Evolutionary conservation across 2,329 filamentous ascomycete species (phyloP), one percentile per base, ranked within the genome.

Genomic region (Fusarium palustre): DNA sequence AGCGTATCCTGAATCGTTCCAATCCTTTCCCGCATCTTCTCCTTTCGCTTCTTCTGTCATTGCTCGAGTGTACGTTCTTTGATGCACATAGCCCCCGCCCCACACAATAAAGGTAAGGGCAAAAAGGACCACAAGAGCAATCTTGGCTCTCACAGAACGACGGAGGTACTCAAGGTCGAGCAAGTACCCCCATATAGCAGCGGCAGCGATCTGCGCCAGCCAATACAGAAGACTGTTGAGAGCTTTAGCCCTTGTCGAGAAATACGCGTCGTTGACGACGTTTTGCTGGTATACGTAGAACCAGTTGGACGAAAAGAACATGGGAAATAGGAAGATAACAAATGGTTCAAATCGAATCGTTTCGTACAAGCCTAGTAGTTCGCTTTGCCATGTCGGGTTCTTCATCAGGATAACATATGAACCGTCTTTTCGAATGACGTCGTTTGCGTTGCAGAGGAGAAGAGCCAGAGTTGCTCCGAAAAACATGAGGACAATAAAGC

Each of bases 401-500:
- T 96, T 95, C 91, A 95, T 97, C 66, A 94, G 80, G 66, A 97
- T 93, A 74, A 97, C 89, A 64, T 88, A 87, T 64, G 91, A 91
- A 59, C 93, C 92, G 76, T 97, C 93, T 39, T 86, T 83, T 64
- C 94, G 92, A 67, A 92, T 82, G 64, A 97, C 87, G 56, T 88
- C 86, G 72, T 87, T 87, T 41, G 92, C 91, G 73, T 96, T 88
- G 73, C 89, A 88, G 5, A 97, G 86, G 38, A 85, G 82, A 72
- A 92, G 88, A 30, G 91, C 87, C 1, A 97, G 81, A 12, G 87
- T 74, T 61, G 92, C 92, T 33, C 93, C 93, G 39, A 86, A 70
- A 50, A 91, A 84, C 83, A 94, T 96, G 67, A 97, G 87, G 20
- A 95, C 85, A 64, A 97, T 88, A 81, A 97, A 96, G 41, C 90